Conservation (phyloP, 2,329 filamentous ascomycete species). For the Fusarium tuaranense region DNA sequence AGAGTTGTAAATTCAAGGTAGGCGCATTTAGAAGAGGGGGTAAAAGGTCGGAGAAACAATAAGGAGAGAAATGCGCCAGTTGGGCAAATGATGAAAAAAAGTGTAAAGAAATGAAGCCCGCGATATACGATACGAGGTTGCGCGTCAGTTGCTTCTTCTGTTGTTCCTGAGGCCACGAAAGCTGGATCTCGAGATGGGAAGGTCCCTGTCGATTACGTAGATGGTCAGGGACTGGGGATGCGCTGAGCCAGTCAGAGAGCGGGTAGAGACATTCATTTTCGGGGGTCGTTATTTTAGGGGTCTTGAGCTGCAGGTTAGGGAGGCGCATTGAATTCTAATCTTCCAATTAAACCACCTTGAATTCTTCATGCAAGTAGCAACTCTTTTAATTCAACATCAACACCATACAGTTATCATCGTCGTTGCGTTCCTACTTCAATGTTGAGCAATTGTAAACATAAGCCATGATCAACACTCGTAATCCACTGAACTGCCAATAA, state of each 20-base stretch:
- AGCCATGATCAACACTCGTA: background rate
- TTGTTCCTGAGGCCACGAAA: slow-evolving; percentile 31
- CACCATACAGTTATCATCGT: background rate
- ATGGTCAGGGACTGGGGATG: slow-evolving; percentile 23
- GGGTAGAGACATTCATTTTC: slow-evolving; percentile 11
- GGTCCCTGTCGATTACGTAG: slow-evolving; percentile 35
- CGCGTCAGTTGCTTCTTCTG: background rate
- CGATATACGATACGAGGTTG: slow-evolving; percentile 15
- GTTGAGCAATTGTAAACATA: background rate
- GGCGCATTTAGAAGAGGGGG: slow-evolving; percentile 11
- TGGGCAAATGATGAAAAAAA: background rate
- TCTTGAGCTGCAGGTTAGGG: background rate
- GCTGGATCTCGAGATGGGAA: slow-evolving; percentile 24
- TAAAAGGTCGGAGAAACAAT: background rate
- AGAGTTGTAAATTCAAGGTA: background rate
- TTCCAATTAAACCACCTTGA: background rate
- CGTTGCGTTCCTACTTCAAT: too few relatives aligned
- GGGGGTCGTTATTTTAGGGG: background rate
- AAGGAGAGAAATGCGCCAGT: slow-evolving; percentile 9
- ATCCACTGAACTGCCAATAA: background rate
- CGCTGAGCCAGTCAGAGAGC: slow-evolving; percentile 16
- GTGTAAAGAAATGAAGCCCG: background rate
- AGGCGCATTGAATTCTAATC: background rate
- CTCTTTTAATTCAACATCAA: background rate
- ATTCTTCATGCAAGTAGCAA: background rate